A percentile compares a stretch with the other conserved stretches of the same genome.
Evolutionary conservation across 805 yeast species (phyloP).

Genomic region (Lachancea thermotolerans): DNA sequence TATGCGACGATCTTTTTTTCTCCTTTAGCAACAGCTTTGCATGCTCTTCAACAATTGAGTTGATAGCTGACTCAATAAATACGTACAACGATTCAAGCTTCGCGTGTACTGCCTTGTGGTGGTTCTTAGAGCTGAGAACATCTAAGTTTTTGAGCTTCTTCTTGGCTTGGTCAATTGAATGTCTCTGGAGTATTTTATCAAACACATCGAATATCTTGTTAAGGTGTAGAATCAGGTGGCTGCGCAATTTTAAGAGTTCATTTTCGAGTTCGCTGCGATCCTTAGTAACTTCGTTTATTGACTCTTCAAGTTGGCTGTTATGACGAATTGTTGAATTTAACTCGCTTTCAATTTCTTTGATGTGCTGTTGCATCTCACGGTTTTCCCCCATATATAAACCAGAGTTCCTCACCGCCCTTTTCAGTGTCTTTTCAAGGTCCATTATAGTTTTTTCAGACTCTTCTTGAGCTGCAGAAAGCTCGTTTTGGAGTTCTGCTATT

Average conservation of each 20-base stretch:
- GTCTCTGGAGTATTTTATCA: constrained; percentile 49
- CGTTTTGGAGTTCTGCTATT: constrained; percentile 16
- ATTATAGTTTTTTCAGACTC: constrained; percentile 25
- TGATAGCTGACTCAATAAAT: constrained; percentile 55
- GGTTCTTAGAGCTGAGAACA: constrained; percentile 14
- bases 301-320: constrained; percentile 25
- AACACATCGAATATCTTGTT: constrained; percentile 45
- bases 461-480: constrained; percentile 17
- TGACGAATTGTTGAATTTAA: constrained; percentile 21
- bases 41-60: constrained; percentile 52
- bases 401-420: constrained; percentile 11
- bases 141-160: constrained; percentile 41
- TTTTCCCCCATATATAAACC: constrained; percentile 13
- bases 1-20: constrained; percentile 10
- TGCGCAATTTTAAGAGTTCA: constrained; percentile 37
- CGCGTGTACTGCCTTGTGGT: constrained; percentile 25
- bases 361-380: constrained; percentile 8
- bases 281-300: constrained; percentile 8
- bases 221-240: constrained; percentile 39
- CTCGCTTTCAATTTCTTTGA: constrained; percentile 9
- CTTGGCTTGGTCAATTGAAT: constrained; percentile 53
- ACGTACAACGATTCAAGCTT: constrained; percentile 40
- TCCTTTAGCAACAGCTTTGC: constrained; percentile 27
- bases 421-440: constrained; percentile 16
- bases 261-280: constrained; percentile 7